These are phyloP conservation scores for Mortierella sp. DNA, from an alignment of 371 early-diverging fungal genomes.

Conservation along the genomic window DNA sequence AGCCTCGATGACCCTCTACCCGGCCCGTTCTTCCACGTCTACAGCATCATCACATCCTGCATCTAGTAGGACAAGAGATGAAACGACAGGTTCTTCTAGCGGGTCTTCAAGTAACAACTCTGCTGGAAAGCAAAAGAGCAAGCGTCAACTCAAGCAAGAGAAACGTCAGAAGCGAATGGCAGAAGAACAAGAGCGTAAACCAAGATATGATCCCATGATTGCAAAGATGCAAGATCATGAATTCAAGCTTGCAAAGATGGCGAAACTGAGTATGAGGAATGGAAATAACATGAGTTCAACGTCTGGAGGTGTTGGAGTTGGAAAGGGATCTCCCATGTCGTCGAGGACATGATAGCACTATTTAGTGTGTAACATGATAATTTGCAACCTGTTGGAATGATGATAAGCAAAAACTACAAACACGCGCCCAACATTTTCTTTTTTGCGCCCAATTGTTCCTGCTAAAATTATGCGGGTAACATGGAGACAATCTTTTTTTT, in stretches of 20 bases:
- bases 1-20: slow-evolving; percentile 36
- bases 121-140: slow-evolving; percentile 24
- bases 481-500: slow-evolving; percentile 1
- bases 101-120: not conserved
- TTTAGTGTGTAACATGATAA: no score
- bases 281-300: slow-evolving; percentile 27
- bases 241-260: slow-evolving; percentile 39
- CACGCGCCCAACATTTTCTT: no score
- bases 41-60: slow-evolving; percentile 17
- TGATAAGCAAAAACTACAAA: no score
- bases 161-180: slow-evolving; percentile 22
- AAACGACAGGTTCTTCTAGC: slow-evolving; percentile 2
- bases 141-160: slow-evolving; percentile 50
- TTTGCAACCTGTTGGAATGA: no score
- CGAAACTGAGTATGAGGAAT: slow-evolving; percentile 28
- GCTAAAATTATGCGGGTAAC: no score
- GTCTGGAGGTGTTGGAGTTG: slow-evolving; percentile 13
- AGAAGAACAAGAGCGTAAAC: slow-evolving; percentile 31
- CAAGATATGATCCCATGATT: slow-evolving; percentile 44
- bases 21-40: slow-evolving; percentile 8
- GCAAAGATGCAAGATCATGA: slow-evolving; percentile 43
- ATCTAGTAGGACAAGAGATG: slow-evolving; percentile 20
- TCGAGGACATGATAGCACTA: not conserved
- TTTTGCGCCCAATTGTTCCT: no score
- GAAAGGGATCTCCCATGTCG: not conserved